Percentiles rank a stretch among this genome's conserved stretches.
Conservation (phyloP, 2,329 filamentous ascomycete species). For the Cladosporium sp. region DNA sequence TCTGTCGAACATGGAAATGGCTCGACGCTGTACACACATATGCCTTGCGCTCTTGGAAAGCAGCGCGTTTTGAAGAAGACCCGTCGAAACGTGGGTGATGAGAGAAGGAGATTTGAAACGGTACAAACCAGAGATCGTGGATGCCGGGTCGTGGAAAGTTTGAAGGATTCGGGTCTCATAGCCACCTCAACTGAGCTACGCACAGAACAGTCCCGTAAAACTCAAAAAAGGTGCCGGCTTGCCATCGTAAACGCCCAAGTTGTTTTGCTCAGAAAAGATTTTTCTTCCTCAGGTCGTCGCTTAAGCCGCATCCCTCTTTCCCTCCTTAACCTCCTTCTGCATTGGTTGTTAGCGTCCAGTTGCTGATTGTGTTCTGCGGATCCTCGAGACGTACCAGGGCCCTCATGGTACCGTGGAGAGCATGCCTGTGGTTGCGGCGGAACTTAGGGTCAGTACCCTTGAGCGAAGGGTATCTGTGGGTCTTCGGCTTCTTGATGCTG, state of each 20-base stretch:
- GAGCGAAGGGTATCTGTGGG: slow-evolving; percentile 95
- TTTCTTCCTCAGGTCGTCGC: slow-evolving; percentile 18
- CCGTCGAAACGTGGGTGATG: background rate
- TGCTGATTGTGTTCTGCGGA: background rate
- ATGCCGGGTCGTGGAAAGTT: slow-evolving; percentile 5
- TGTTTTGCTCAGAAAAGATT: slow-evolving; percentile 4
- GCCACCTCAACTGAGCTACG: slow-evolving; percentile 11
- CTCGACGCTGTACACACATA: slow-evolving; percentile 68
- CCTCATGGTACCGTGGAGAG: slow-evolving; percentile 97
- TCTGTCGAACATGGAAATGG: slow-evolving; percentile 54
- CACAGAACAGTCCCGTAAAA: slow-evolving; percentile 8
- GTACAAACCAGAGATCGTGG: slow-evolving; percentile 6
- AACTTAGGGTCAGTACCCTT: slow-evolving; percentile 99
- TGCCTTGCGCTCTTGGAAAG: slow-evolving; percentile 40
- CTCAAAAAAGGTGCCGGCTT: slow-evolving; percentile 12
- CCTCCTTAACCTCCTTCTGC: slow-evolving; percentile 97
- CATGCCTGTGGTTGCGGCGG: slow-evolving; percentile 99
- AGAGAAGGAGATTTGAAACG: slow-evolving; percentile 5
- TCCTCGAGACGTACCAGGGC: slow-evolving; percentile 71
- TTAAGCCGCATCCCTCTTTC: slow-evolving; percentile 85
- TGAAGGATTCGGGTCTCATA: slow-evolving; percentile 14
- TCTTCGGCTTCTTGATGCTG: slow-evolving; percentile 99
- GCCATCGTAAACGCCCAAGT: slow-evolving; percentile 13
- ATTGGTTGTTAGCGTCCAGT: slow-evolving; percentile 25
- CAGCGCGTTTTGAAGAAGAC: slow-evolving; percentile 19